These are phyloP conservation scores for Papiliotrema flavescens DNA, from an alignment of 1,284 basidiomycete genomes.

Conservation along the genomic window DNA sequence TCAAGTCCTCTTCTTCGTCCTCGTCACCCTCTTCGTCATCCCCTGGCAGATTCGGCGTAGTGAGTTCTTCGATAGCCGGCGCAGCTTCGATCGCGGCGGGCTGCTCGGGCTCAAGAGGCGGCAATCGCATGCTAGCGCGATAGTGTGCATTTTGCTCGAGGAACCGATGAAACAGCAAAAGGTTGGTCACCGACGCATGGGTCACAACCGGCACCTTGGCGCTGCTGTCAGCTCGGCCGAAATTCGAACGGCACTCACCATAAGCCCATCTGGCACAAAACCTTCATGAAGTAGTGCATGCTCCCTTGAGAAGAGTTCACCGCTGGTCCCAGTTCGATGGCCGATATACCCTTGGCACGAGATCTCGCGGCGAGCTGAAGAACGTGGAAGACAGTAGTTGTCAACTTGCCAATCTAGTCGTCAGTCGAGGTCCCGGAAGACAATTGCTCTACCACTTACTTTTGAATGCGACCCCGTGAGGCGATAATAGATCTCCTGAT, in stretches of 20 bases:
- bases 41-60: background rate
- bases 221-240: slow-evolving; percentile 14
- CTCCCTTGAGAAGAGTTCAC: slow-evolving; percentile 37
- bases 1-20: slow-evolving; percentile 9
- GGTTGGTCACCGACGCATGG: slow-evolving; percentile 33
- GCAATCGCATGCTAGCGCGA: slow-evolving; percentile 6
- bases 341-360: slow-evolving; percentile 30
- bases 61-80: background rate
- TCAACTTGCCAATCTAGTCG: slow-evolving; percentile 31
- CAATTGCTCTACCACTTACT: slow-evolving; percentile 11
- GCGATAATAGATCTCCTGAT: slow-evolving; percentile 42
- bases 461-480: slow-evolving; percentile 38
- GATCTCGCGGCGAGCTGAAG: slow-evolving; percentile 28
- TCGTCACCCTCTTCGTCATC: slow-evolving; percentile 13
- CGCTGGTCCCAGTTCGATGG: slow-evolving; percentile 37
- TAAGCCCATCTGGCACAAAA: slow-evolving; percentile 30
- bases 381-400: slow-evolving; percentile 32
- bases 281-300: slow-evolving; percentile 40
- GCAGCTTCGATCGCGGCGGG: background rate
- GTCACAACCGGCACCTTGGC: slow-evolving; percentile 35
- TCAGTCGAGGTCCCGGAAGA: background rate
- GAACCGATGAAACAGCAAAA: slow-evolving; percentile 37
- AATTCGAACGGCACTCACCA: slow-evolving; percentile 18
- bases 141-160: slow-evolving; percentile 36
- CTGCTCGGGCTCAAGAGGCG: background rate